phyloP scores from a whole-genome alignment of 805 yeast species.

The Dipodascopsis tothii region DNA sequence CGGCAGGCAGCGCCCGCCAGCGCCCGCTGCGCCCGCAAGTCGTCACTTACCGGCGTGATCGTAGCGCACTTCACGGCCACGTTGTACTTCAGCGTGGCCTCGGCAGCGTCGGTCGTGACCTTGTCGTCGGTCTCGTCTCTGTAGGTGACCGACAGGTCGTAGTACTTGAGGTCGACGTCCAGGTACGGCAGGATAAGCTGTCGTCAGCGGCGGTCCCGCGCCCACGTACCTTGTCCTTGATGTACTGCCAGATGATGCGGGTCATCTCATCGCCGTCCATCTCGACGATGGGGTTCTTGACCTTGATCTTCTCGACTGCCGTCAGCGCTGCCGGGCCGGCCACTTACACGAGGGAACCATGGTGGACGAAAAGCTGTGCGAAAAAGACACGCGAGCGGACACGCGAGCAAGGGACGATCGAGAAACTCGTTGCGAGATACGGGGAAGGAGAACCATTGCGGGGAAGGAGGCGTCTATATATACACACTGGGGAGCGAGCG shows the following conservation, averaged over 20 bases:
- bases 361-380: too few relatives aligned
- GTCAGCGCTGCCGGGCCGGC: too few relatives aligned
- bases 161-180: constrained; percentile 82
- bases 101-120: constrained; percentile 83
- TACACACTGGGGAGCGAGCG: too few relatives aligned
- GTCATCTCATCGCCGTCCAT: constrained; percentile 98
- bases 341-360: too few relatives aligned
- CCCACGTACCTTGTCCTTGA: constrained; percentile 52
- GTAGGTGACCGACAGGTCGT: constrained; percentile 78
- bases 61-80: constrained; percentile 98
- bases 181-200: constrained; percentile 71
- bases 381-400: too few relatives aligned
- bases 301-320: constrained; percentile 80
- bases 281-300: constrained; percentile 84
- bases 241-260: constrained; percentile 87
- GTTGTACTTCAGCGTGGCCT: constrained; percentile 78
- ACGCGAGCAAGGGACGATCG: not conserved
- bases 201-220: not conserved
- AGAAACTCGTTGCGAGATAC: not conserved
- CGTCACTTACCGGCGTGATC: constrained; percentile 61
- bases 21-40: too few relatives aligned
- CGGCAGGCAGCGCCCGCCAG: too few relatives aligned
- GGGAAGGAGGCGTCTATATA: too few relatives aligned
- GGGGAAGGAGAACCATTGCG: not conserved
- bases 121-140: constrained; percentile 83